Evolutionary conservation across 2,329 filamentous ascomycete species (phyloP), one percentile per base, ranked within the genome.

Genomic region (Lithohypha guttulata): DNA sequence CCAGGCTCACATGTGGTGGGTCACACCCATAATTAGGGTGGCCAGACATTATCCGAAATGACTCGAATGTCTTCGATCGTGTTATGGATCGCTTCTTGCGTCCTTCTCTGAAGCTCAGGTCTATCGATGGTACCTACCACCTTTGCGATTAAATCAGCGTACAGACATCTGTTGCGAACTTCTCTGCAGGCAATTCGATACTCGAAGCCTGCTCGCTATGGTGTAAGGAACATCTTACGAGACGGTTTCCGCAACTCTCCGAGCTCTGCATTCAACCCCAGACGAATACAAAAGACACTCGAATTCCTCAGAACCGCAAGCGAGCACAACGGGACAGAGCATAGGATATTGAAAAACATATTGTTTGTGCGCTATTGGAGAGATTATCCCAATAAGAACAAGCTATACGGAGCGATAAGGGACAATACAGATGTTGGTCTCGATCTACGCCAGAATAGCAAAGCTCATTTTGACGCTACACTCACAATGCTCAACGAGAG

Each of bases 91-190:
- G n/a, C n/a, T n/a, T n/a, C n/a, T n/a, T n/a, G n/a, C n/a, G n/a
- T n/a, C n/a, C n/a, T n/a, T n/a, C n/a, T n/a, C n/a, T n/a, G n/a
- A n/a, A n/a, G n/a, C n/a, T n/a, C n/a, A n/a, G n/a, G n/a, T n/a
- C n/a, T n/a, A n/a, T n/a, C n/a, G n/a, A n/a, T n/a, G n/a, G n/a
- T n/a, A n/a, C n/a, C n/a, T n/a, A n/a, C n/a, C n/a, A n/a, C n/a
- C n/a, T n/a, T n/a, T n/a, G n/a, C n/a, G 28, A 49, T 75, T 32
- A 40, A 70, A 41, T 61, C 63, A 49, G 70, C 71, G 36, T 79
- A 79, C 53, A 70, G 75, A 43, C 63, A 69, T 39, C 60, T 79
- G 28, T 73, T 71, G 48, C 66, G 70, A 18, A 62, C 66, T 20
- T 60, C 64, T 6, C 59, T 78, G 14, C 65, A 66, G 37, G 71